Evolutionary conservation across 768 basidiomycete species (phyloP), one percentile per base, ranked within the genome.

Genomic region (Collybiopsis confluens): DNA sequence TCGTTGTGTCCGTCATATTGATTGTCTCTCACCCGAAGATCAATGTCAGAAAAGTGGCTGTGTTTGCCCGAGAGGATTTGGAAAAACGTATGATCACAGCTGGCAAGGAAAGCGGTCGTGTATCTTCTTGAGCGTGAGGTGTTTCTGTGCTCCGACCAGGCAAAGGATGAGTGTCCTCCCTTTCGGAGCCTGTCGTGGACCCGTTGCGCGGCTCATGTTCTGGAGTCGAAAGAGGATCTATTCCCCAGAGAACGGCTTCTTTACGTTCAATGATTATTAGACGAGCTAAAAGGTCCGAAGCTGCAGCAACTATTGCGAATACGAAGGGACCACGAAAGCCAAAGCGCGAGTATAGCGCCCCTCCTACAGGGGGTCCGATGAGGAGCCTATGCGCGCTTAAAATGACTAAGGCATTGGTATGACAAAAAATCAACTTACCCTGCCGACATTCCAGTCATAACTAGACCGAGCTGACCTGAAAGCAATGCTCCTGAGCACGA

Each of bases 241-340:
- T 38, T 26, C 75, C 75, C 76, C 76, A 84, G 44, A 57, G 62
- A 4, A 77, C 52, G 3, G 82, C 79, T 30, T 75, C 74, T 46
- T 76, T 75, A 27, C 75, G 73, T 62, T 86, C 83, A 23, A 86
- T 78, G 41, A 85, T 64, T 42, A 83, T 62, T n/a, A 82, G 58
- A 27, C 83, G 75, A 33, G 76, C 78, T 24, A 79, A 27, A 27
- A 85, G 72, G 57, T 86, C 84, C 3, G 81, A 43, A 15, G 71
- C 30, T 1, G 80, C 70, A 37, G 73, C 69, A 11, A 69, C 64
- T 30, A 82, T 72, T 1, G 77, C 72, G 43, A 81, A 79, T 23
- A 85, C 67, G 51, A 85, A 82, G 1, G 85, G 85, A 3, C 73
- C 83, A 16, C 79, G 78, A 61, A 76, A 85, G 5, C 85, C 84